Conservation (phyloP, 2,329 filamentous ascomycete species). For the Colletotrichum lentis region DNA sequence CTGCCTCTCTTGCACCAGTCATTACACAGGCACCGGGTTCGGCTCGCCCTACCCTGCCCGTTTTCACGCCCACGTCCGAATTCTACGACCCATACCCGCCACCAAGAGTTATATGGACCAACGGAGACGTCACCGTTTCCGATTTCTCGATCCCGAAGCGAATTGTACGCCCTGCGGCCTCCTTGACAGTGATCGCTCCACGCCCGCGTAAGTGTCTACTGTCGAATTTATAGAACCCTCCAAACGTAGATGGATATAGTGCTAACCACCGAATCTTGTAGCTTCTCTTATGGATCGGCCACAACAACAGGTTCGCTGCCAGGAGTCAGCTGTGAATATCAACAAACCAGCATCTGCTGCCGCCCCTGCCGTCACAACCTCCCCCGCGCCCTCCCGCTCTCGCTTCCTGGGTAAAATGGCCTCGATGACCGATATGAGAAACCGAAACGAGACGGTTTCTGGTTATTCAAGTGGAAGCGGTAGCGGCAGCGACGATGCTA, state of each 20-base stretch:
- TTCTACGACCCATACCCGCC: neutral
- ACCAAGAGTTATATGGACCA: neutral
- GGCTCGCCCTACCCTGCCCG: neutral
- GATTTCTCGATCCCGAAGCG: slow-evolving; percentile 33
- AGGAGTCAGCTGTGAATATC: slow-evolving; percentile 1
- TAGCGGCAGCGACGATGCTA: slow-evolving; percentile 15
- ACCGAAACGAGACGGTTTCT: slow-evolving; percentile 7
- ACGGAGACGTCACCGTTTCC: slow-evolving; percentile 18
- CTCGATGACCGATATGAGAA: slow-evolving; percentile 32
- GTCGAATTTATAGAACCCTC: no score
- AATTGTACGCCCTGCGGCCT: slow-evolving; percentile 14
- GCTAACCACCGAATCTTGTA: neutral
- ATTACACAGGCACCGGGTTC: slow-evolving; percentile 1
- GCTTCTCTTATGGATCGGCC: slow-evolving; percentile 13
- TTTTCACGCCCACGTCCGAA: neutral
- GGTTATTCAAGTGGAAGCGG: neutral
- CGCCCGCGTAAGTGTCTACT: slow-evolving; percentile 17
- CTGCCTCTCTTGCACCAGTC: neutral
- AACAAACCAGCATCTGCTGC: neutral
- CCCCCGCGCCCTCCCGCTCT: neutral
- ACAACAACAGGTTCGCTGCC: neutral
- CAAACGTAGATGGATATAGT: neutral
- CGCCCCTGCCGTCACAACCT: neutral
- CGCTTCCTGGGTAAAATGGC: slow-evolving; percentile 23
- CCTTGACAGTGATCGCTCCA: slow-evolving; percentile 10